Conservation (phyloP, 1,139 yeast genomes). For the Pichia inconspicua region DNA sequence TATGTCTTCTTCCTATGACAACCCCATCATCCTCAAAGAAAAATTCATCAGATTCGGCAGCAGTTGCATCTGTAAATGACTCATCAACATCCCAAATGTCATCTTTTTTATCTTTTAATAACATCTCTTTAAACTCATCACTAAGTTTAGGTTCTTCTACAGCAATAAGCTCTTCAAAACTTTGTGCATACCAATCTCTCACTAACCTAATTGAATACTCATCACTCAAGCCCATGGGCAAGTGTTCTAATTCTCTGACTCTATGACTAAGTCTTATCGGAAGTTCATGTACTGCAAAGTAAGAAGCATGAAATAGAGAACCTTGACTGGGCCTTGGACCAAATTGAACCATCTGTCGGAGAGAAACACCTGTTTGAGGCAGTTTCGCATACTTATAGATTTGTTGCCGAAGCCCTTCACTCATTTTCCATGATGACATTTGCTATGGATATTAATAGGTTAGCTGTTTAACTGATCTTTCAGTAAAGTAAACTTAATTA, state of each 20-base stretch:
- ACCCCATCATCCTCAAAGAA: slow-evolving; percentile 44
- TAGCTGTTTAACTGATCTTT: too few species aligned
- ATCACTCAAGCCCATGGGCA: slow-evolving; percentile 67
- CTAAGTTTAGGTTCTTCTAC: slow-evolving; percentile 42
- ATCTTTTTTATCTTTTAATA: slow-evolving; percentile 9
- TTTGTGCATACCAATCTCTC: slow-evolving; percentile 85
- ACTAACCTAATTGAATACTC: slow-evolving; percentile 75
- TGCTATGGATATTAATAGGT: not conserved
- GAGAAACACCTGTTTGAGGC: slow-evolving; percentile 78
- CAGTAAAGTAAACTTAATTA: too few species aligned
- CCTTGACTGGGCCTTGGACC: slow-evolving; percentile 77
- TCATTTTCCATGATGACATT: slow-evolving; percentile 25
- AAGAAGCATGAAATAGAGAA: slow-evolving; percentile 73
- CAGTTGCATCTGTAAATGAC: not conserved
- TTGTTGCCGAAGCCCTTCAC: slow-evolving; percentile 23
- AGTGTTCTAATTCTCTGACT: slow-evolving; percentile 72
- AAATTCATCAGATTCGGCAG: slow-evolving; percentile 1
- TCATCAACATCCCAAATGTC: slow-evolving; percentile 4
- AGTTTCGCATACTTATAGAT: slow-evolving; percentile 52
- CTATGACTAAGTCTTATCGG: slow-evolving; percentile 83
- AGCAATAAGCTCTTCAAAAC: slow-evolving; percentile 71
- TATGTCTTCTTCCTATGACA: slow-evolving; percentile 29
- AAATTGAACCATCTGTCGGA: slow-evolving; percentile 89
- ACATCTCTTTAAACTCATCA: slow-evolving; percentile 7
- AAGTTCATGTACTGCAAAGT: slow-evolving; percentile 77